Conservation (phyloP, 75 land plant species). For the Cupressus sempervirens region DNA sequence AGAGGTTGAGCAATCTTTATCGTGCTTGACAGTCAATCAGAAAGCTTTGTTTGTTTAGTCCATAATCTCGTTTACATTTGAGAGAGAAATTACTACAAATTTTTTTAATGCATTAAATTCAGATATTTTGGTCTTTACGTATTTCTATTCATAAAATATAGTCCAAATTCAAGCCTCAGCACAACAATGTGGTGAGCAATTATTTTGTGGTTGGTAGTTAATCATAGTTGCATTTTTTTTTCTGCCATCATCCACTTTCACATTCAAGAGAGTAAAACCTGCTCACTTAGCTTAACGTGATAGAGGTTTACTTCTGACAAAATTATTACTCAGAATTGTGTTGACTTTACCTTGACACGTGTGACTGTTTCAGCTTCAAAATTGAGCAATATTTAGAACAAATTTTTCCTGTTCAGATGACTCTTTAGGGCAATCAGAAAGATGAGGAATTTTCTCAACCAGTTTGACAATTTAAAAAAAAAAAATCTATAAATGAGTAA, state of each 20-base stretch:
- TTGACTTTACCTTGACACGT: not conserved
- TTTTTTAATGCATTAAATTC: no score
- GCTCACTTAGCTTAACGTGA: no score
- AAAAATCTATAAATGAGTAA: not conserved
- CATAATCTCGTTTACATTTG: not conserved
- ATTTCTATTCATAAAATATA: no score
- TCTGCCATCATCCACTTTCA: no score
- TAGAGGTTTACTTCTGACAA: no score
- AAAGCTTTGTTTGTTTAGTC: not conserved
- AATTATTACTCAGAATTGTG: not conserved
- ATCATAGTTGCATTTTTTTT: no score
- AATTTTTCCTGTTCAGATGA: not conserved
- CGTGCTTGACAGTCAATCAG: not conserved
- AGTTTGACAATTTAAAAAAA: not conserved
- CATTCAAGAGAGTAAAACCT: no score
- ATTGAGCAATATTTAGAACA: not conserved
- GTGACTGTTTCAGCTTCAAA: not conserved
- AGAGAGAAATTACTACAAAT: not conserved
- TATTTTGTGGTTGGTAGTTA: no score
- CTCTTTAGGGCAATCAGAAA: not conserved
- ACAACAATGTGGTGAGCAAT: no score
- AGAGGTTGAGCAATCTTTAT: not conserved
- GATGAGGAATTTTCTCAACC: not conserved
- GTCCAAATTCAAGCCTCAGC: no score
- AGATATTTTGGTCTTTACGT: no score